Evolutionary conservation across 495 filamentous ascomycete species (phyloP), one percentile per base, ranked within the genome.

Genomic region (Aspergillus conjunctus): DNA sequence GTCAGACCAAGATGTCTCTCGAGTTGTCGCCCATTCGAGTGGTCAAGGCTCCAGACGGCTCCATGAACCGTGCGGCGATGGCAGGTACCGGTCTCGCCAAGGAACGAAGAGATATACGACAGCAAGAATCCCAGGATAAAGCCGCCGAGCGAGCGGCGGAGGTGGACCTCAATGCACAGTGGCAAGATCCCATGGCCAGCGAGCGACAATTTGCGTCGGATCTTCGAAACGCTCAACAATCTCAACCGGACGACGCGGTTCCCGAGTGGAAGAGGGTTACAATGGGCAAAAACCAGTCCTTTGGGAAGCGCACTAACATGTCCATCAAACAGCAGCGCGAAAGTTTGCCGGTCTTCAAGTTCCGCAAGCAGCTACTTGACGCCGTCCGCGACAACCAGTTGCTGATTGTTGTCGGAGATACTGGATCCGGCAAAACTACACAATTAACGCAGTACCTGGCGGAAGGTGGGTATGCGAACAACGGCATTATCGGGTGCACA

Each of bases 171-270:
- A 86, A 88, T 46, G 87, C 90, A 1, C 92, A 97, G 71, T 99
- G 94, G 94, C 86, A 97, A 56, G 94, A 99, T 74, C 94, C 94
- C 0, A 96, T 99, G 92, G 87, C 93, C 2, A 89, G 92, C 50
- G 81, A 90, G 59, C 82, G 90, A 26, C 88, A 93, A 62, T 98
- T 98, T 73, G 95, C 93, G 3, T 84, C 85, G 54, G 95, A 97
- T 64, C 70, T 98, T 20, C 82, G 89, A 45, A 86, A 79, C 58
- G 71, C 81, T 1, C 78, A 82, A 51, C 75, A 78, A 20, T 77
- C 81, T 14, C 85, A 81, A 67, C 77, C 73, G n/a, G 76, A 82
- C 30, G 88, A 91, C 32, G 77, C 81, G 18, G 79, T 97, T 32
- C 93, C 95, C 0, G 95, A 98, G 71, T 99, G 94, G 94, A 98